Base-by-base conservation (phyloP, 1,284 basidiomycete species). In the Inonotus hispidus region DNA sequence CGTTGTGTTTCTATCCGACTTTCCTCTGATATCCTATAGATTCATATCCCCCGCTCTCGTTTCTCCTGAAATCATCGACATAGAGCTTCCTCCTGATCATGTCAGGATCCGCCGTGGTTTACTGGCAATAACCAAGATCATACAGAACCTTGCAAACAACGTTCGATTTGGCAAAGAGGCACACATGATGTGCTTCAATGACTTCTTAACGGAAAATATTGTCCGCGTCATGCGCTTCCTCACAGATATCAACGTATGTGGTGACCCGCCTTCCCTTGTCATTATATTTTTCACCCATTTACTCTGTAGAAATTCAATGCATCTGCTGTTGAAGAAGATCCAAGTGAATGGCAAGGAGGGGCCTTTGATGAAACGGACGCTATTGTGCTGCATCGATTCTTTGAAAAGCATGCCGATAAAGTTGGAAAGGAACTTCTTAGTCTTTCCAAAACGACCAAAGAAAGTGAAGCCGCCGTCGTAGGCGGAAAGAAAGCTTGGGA, bases 81-180 rank as follows among this genome's bases (percentile, higher is more conserved):
- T 96, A 50, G 87, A 92, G 64, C 70, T 92, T 0, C 88, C 89
- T 0, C 81, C 81, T 50, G 88, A 89, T 43, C 71, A 77, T 41
- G 72, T 73, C 59, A 71, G 77, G 66, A 74, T 92, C 49, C 86
- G 91, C 29, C 83, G 89, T 55, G 92, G 91, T 2, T 77, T 96
- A 23, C 86, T 93, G 77, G 76, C 92, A 56, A 89, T 96, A 64
- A 91, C 92, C 41, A 95, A 95, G 73, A 88, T 96, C 60, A 88
- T 95, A 53, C 93, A 96, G 73, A 95, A 93, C 69, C 75, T 96
- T 37, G 92, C 93, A 13, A 97, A 96, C 75, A 95, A 96, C 66
- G 90, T 95, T 43, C 84, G 92, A 66, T 95, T 95, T 67, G 92
- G 90, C 32, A 92, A 92, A 71, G 93, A 95, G 69, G 82, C 85